A percentile compares a stretch with the other conserved stretches of the same genome.
Conservation (phyloP, 345 rosid genomes). For the Gossypium rotundifolium region DNA sequence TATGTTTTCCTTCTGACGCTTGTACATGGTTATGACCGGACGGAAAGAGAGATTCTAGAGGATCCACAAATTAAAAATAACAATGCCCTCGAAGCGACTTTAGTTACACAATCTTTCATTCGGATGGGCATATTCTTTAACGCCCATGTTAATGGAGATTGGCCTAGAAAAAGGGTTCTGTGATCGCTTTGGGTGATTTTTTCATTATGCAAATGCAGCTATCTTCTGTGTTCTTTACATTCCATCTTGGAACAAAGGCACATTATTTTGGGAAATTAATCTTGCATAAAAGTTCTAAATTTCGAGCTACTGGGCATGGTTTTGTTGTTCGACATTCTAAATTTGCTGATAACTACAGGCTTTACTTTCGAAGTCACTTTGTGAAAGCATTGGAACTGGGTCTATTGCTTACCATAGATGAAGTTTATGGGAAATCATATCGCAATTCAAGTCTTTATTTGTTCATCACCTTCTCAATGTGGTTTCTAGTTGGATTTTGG, state of each 20-base stretch:
- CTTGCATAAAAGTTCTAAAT: conserved; percentile 80
- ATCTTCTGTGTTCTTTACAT: conserved; percentile 63
- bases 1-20: conserved; percentile 53
- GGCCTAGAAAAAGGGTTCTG: conserved; percentile 66
- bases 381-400: conserved; percentile 59
- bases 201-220: conserved; percentile 64
- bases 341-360: conserved; percentile 69
- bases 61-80: conserved; percentile 36
- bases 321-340: conserved; percentile 86
- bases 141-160: conserved; percentile 73
- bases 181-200: conserved; percentile 52
- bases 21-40: conserved; percentile 56
- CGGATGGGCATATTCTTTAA: conserved; percentile 61
- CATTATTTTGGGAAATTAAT: conserved; percentile 65
- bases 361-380: conserved; percentile 68
- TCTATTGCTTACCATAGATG: conserved; percentile 50
- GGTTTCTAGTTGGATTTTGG: conserved; percentile 67
- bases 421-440: conserved; percentile 40
- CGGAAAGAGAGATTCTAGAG: conserved; percentile 41
- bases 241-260: conserved; percentile 60
- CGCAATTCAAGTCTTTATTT: conserved; percentile 38
- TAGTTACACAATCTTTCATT: conserved; percentile 65
- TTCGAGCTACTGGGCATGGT: conserved; percentile 86
- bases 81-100: conserved; percentile 50
- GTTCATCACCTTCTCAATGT: conserved; percentile 47